Percentiles rank a stretch among this genome's conserved stretches.
Evolutionary conservation across 345 rosid species (phyloP).

Genomic region (Hypericum androsaemum): DNA sequence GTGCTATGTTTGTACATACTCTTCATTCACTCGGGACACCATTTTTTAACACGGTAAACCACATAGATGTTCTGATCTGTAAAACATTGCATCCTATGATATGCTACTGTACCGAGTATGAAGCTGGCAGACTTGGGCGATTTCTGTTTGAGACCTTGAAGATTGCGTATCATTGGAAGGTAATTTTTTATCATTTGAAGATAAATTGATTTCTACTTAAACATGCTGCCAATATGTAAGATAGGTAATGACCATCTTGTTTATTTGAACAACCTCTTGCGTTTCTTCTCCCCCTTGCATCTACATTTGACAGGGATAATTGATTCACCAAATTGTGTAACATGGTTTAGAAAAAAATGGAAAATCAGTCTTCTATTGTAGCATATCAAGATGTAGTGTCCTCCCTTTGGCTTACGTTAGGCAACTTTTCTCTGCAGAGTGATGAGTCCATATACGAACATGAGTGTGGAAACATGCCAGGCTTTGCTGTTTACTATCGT

Average conservation of each 20-base stretch:
- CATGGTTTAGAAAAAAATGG: too few species aligned
- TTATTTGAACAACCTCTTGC: too few species aligned
- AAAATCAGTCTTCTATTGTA: too few species aligned
- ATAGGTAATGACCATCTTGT: too few species aligned
- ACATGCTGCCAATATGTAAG: too few species aligned
- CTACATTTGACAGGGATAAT: too few species aligned
- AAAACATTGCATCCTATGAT: slow-evolving; percentile 99
- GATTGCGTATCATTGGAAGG: slow-evolving; percentile 98
- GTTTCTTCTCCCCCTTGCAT: too few species aligned
- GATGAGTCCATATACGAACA: slow-evolving; percentile 89
- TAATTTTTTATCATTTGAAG: slow-evolving; percentile 9
- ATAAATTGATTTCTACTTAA: neutral
- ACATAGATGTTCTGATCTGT: slow-evolving; percentile 94
- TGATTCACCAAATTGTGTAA: too few species aligned
- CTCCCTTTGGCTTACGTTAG: neutral
- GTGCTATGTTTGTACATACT: slow-evolving; percentile 96
- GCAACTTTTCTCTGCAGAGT: slow-evolving; percentile 43
- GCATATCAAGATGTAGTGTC: too few species aligned
- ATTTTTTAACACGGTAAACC: slow-evolving; percentile 95
- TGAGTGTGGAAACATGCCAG: slow-evolving; percentile 99
- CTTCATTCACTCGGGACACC: slow-evolving; percentile 99
- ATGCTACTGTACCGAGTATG: slow-evolving; percentile 99
- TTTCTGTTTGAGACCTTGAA: slow-evolving; percentile 87
- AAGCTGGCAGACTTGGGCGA: slow-evolving; percentile 93
- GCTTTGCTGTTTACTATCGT: slow-evolving; percentile 96